Percentiles rank a stretch among this genome's conserved stretches.
These are phyloP conservation scores for Gigaspora rosea DNA, from an alignment of 192 early-diverging fungal genomes.

Conservation along the genomic window DNA sequence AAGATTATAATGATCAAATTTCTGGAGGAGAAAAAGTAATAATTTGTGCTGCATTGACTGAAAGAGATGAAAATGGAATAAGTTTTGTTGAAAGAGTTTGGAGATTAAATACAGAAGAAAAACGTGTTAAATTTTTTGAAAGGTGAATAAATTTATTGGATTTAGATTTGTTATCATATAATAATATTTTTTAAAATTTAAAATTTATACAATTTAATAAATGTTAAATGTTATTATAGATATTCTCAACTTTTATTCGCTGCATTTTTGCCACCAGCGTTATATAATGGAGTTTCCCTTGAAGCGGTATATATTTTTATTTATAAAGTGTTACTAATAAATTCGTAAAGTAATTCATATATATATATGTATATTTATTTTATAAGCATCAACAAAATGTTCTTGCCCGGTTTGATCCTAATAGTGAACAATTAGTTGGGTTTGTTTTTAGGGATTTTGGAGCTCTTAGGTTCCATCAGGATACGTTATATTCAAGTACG, in stretches of 20 bases:
- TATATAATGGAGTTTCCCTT: slow-evolving; percentile 66
- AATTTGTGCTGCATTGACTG: slow-evolving; percentile 59
- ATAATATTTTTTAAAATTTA: not conserved
- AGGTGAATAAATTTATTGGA: slow-evolving; percentile 20
- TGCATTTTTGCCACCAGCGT: slow-evolving; percentile 60
- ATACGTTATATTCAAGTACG: slow-evolving; percentile 49
- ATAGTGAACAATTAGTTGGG: slow-evolving; percentile 51
- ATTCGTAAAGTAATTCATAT: no score
- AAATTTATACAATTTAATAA: not conserved
- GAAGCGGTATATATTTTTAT: slow-evolving; percentile 39
- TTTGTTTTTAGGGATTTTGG: slow-evolving; percentile 73
- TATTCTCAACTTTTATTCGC: slow-evolving; percentile 53
- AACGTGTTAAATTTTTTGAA: slow-evolving; percentile 50
- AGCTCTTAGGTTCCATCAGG: slow-evolving; percentile 61
- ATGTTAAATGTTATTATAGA: not conserved
- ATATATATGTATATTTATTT: no score
- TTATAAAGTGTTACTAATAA: no score
- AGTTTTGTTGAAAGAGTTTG: slow-evolving; percentile 49
- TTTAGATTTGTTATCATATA: not conserved
- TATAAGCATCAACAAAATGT: slow-evolving; percentile 59
- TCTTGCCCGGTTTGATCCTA: slow-evolving; percentile 53
- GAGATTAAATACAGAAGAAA: slow-evolving; percentile 45
- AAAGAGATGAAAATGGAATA: slow-evolving; percentile 42
- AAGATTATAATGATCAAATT: slow-evolving; percentile 46
- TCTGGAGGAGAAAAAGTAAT: slow-evolving; percentile 45